Evolutionary conservation across 768 basidiomycete genomes (phyloP).

Genomic region (Tylopilus sp.): DNA sequence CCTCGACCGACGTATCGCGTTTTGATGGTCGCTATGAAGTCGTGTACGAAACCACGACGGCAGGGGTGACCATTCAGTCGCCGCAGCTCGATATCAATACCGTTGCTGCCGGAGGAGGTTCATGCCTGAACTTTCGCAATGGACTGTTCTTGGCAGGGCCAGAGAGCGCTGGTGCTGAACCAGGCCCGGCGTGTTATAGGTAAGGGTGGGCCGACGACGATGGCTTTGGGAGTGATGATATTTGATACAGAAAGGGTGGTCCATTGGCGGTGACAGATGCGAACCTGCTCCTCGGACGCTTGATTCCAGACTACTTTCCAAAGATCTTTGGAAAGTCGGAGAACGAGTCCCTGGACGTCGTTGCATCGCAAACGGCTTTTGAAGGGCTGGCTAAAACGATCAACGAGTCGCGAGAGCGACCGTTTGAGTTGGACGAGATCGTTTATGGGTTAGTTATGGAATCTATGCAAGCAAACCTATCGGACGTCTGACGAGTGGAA

Average conservation of each 20-base stretch:
- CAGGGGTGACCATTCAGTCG: slow-evolving; percentile 87
- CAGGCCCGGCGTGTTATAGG: slow-evolving; percentile 91
- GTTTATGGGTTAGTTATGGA: slow-evolving; percentile 68
- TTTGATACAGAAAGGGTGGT: slow-evolving; percentile 70
- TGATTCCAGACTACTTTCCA: slow-evolving; percentile 89
- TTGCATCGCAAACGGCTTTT: slow-evolving; percentile 67
- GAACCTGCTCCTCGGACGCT: slow-evolving; percentile 83
- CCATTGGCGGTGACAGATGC: slow-evolving; percentile 92
- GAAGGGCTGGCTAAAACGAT: slow-evolving; percentile 67
- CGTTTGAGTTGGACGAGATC: slow-evolving; percentile 75
- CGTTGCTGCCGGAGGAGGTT: slow-evolving; percentile 93
- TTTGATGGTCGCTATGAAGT: slow-evolving; percentile 90
- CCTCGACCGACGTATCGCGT: slow-evolving; percentile 92
- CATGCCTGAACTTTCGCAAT: slow-evolving; percentile 83
- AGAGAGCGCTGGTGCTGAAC: slow-evolving; percentile 90
- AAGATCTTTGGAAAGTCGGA: slow-evolving; percentile 92
- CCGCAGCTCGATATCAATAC: slow-evolving; percentile 96
- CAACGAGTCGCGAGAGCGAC: slow-evolving; percentile 57
- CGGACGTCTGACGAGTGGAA: background rate
- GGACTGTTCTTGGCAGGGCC: slow-evolving; percentile 91
- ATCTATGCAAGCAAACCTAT: background rate
- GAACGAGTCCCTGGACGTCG: slow-evolving; percentile 75
- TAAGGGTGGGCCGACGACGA: slow-evolving; percentile 28
- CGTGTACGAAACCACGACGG: slow-evolving; percentile 94
- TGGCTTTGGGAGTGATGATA: background rate